A percentile compares a stretch with the other conserved stretches of the same genome.
phyloP scores from a whole-genome alignment of 2,329 filamentous ascomycete species.

The Chaetomium strumarium region DNA sequence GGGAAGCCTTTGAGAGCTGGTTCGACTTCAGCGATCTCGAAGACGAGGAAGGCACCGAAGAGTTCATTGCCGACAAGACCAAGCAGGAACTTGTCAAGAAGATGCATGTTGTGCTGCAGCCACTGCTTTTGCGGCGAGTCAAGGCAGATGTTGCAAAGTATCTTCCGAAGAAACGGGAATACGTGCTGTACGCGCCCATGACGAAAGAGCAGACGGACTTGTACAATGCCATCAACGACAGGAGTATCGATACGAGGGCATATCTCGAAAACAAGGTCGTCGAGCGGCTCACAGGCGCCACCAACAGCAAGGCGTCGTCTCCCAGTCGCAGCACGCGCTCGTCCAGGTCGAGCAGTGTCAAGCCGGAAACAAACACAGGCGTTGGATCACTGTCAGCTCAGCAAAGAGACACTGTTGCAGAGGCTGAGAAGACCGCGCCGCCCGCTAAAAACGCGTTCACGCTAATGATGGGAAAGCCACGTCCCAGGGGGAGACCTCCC shows the following conservation, averaged over 20 bases:
- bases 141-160: constrained; percentile 90
- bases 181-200: constrained; percentile 89
- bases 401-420: constrained; percentile 32
- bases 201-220: constrained; percentile 86
- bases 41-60: constrained; percentile 71
- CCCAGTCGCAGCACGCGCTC: constrained; percentile 32
- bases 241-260: constrained; percentile 55
- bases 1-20: constrained; percentile 90
- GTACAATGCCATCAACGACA: constrained; percentile 62
- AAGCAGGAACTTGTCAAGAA: constrained; percentile 77
- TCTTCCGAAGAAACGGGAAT: constrained; percentile 94
- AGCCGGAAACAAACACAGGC: constrained; percentile 16
- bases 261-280: constrained; percentile 78
- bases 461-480: constrained; percentile 46
- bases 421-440: constrained; percentile 21
- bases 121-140: constrained; percentile 77
- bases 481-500: constrained; percentile 12
- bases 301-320: constrained; percentile 39
- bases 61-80: constrained; percentile 72
- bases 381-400: constrained; percentile 31
- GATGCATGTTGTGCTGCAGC: constrained; percentile 88
- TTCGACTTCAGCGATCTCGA: constrained; percentile 94
- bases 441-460: constrained; percentile 43
- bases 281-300: constrained; percentile 52
- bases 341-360: constrained; percentile 36